These are phyloP conservation scores for Rubroshorea leprosula DNA, from an alignment of 345 rosid genomes.

Conservation along the genomic window DNA sequence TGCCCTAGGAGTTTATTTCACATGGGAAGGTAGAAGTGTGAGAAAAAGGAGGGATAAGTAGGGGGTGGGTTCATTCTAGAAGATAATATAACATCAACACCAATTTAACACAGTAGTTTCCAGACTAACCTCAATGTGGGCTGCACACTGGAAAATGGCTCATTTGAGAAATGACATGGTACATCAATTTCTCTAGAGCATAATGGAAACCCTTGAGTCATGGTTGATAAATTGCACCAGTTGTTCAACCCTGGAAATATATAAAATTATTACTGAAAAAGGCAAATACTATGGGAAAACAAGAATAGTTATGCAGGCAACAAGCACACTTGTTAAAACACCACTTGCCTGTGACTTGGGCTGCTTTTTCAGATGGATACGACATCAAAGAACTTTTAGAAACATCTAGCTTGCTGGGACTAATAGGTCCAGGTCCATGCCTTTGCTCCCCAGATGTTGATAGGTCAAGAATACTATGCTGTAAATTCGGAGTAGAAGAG, in stretches of 20 bases:
- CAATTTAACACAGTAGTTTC: conserved; percentile 1
- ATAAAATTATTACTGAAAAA: neutral
- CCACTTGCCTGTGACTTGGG: conserved; percentile 21
- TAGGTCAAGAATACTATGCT: conserved; percentile 22
- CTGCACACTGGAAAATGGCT: conserved; percentile 17
- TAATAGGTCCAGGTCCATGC: conserved; percentile 5
- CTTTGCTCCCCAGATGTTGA: conserved; percentile 20
- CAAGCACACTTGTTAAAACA: conserved; percentile 4
- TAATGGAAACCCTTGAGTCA: conserved; percentile 18
- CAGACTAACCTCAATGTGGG: conserved; percentile 24
- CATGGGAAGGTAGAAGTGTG: neutral
- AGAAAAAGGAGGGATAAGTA: neutral
- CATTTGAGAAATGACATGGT: conserved; percentile 26
- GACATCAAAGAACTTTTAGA: conserved; percentile 19
- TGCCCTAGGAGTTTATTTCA: too few species aligned
- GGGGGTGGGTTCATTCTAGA: neutral
- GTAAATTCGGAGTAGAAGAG: conserved; percentile 20
- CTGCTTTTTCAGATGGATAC: conserved; percentile 10
- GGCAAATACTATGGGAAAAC: neutral
- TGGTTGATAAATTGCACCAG: conserved; percentile 21
- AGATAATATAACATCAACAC: neutral
- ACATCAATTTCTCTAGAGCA: conserved; percentile 16
- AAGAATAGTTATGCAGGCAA: conserved; percentile 9
- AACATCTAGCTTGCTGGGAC: conserved; percentile 15
- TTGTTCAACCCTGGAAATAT: conserved; percentile 25